Conservation (phyloP, 2,329 filamentous ascomycete species). For the Davidsoniella neocaledoniae region DNA sequence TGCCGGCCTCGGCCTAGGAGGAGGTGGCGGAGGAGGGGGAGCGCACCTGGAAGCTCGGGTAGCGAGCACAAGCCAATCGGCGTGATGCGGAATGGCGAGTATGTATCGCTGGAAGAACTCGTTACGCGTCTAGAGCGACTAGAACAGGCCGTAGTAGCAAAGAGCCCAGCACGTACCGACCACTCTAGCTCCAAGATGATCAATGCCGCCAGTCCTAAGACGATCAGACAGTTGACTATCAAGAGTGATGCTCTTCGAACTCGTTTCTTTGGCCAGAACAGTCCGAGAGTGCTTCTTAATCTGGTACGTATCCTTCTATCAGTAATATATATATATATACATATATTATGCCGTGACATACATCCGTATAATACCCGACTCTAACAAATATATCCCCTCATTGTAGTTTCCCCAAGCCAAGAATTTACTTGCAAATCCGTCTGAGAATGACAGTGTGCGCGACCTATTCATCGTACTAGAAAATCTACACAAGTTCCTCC, state of each 20-base stretch:
- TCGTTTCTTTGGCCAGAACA: conserved; percentile 36
- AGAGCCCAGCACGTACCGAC: conserved; percentile 25
- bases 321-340: not conserved
- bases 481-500: conserved; percentile 30
- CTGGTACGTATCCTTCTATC: conserved; percentile 24
- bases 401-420: conserved; percentile 36
- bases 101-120: conserved; percentile 29
- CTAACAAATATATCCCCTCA: not conserved
- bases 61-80: not conserved
- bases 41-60: not conserved
- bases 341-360: too few relatives aligned
- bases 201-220: conserved; percentile 24
- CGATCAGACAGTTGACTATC: conserved; percentile 32
- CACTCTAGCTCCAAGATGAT: conserved; percentile 14
- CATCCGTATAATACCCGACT: not conserved
- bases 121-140: conserved; percentile 33
- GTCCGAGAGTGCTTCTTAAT: conserved; percentile 35
- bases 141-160: conserved; percentile 31
- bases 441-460: conserved; percentile 23
- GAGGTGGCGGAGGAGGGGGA: not conserved
- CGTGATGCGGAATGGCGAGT: conserved; percentile 15
- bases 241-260: conserved; percentile 30
- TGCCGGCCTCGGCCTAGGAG: not conserved
- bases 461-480: conserved; percentile 29
- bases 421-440: conserved; percentile 29